Evolutionary conservation across 768 basidiomycete species (phyloP).

Genomic region (Phaeotremella skinneri): DNA sequence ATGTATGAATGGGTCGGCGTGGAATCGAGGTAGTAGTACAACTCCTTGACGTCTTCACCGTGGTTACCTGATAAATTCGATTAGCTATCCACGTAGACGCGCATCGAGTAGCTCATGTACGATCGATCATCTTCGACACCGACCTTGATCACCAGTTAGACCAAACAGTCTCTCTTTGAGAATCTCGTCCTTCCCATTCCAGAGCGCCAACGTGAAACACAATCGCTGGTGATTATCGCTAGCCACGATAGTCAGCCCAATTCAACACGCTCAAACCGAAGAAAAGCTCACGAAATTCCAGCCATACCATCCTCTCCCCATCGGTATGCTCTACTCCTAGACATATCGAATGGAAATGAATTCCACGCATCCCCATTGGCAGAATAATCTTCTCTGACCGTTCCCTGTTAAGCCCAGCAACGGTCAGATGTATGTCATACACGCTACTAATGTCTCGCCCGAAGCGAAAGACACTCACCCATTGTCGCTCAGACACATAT

Average conservation of each 20-base stretch:
- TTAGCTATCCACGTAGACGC: no score
- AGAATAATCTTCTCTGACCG: constrained; percentile 98
- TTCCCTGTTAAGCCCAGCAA: no score
- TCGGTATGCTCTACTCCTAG: constrained; percentile 71
- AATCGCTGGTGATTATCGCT: constrained; percentile 89
- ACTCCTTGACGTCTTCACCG: constrained; percentile 97
- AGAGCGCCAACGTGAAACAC: constrained; percentile 84
- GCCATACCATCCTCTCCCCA: constrained; percentile 99
- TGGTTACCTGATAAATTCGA: constrained; percentile 71
- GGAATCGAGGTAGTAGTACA: constrained; percentile 97
- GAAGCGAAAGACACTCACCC: constrained; percentile 61
- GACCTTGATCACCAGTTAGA: constrained; percentile 81
- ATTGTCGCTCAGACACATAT: constrained; percentile 94
- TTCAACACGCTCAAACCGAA: neutral
- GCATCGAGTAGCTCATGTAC: neutral
- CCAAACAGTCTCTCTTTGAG: constrained; percentile 96
- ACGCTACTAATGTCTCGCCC: neutral
- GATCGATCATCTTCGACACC: no score
- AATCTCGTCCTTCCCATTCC: constrained; percentile 93
- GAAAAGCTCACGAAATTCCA: constrained; percentile 66
- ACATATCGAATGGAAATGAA: constrained; percentile 49
- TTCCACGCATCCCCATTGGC: constrained; percentile 78
- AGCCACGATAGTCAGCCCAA: neutral
- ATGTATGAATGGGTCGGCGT: constrained; percentile 99
- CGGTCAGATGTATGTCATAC: neutral